Base-by-base conservation (phyloP, 768 basidiomycete genomes). In the Suillus cothurnatus region DNA sequence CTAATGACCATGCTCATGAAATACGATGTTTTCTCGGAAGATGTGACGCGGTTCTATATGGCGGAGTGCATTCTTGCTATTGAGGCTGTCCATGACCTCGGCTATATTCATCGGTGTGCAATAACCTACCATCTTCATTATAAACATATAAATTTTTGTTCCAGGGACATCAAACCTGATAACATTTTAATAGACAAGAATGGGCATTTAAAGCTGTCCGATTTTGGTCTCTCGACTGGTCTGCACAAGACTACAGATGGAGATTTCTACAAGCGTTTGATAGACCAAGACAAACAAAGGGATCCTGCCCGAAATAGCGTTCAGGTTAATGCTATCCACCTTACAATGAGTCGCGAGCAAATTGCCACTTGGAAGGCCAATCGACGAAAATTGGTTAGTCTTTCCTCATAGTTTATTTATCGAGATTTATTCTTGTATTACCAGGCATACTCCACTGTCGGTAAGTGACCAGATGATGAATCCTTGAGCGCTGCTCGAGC, bases 1-100 rank as follows among this genome's bases (percentile, higher is more conserved):
- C 82, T 99, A 68, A 99, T 99, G 97, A 98, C 97, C 15, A 99
- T 99, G 97, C 82, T 99, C 71, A 99, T 99, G 91, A 99, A 98
- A 79, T 99, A 99, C 78, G 97, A 98, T 77, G 92, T 97, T 9
- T 99, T 99, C 81, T 94, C 94, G 8, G 97, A 99, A 78, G 97
- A 99, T 74, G 97, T 99, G 43, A 96, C 95, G 36, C 90, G 97
- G 65, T 98, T 99, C 80, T 99, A 99, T 78, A 97, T 99, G 88
- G 97, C 97, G 31, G 97, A 99, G 78, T 97, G 95, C 75, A 94
- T 98, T 66, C 84, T 99, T 32, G 97, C 97, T 23, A 97, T 99
- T 66, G 96, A 99, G 76, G 97, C 96, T 2, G 96, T 99, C 2
- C 97, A 99, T 77, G 93, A 93, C 70, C 86, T 99, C n/a, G 97